phyloP scores from a whole-genome alignment of 2,329 filamentous ascomycete species.

The Ceratocystis colombiana region DNA sequence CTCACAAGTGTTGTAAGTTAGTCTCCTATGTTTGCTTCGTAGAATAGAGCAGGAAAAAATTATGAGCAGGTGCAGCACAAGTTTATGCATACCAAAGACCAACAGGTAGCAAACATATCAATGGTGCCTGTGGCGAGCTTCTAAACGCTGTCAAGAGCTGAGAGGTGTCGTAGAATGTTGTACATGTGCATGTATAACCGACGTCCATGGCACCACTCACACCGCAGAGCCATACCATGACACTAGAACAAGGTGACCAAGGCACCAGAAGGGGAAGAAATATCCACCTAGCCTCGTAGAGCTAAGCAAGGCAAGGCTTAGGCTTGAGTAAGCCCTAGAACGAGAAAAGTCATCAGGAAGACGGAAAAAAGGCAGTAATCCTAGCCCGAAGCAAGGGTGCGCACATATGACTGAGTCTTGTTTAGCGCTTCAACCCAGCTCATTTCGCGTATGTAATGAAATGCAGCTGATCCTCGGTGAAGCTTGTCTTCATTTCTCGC shows the following conservation, averaged over 20 bases:
- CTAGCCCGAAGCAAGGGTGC: not conserved
- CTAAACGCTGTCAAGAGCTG: not conserved
- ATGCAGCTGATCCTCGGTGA: too few relatives aligned
- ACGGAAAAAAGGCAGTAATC: not conserved
- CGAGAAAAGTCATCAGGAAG: not conserved
- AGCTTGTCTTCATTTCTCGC: not conserved
- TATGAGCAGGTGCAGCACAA: not conserved
- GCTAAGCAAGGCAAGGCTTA: too few relatives aligned
- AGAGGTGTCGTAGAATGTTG: not conserved
- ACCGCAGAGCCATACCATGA: too few relatives aligned
- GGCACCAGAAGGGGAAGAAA: too few relatives aligned
- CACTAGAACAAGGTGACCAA: too few relatives aligned
- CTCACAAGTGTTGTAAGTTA: not conserved
- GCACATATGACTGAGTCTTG: too few relatives aligned
- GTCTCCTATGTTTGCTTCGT: not conserved
- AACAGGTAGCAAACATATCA: not conserved
- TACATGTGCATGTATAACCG: constrained; percentile 4
- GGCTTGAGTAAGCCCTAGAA: not conserved
- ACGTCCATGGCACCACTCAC: not conserved
- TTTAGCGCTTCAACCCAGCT: not conserved
- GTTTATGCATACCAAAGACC: not conserved
- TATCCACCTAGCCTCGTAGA: too few relatives aligned
- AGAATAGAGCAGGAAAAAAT: not conserved
- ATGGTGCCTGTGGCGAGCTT: not conserved
- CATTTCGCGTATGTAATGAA: not conserved